Percentiles rank a stretch among this genome's conserved stretches.
Conservation (phyloP, 768 basidiomycete genomes). For the Russula vinacea region DNA sequence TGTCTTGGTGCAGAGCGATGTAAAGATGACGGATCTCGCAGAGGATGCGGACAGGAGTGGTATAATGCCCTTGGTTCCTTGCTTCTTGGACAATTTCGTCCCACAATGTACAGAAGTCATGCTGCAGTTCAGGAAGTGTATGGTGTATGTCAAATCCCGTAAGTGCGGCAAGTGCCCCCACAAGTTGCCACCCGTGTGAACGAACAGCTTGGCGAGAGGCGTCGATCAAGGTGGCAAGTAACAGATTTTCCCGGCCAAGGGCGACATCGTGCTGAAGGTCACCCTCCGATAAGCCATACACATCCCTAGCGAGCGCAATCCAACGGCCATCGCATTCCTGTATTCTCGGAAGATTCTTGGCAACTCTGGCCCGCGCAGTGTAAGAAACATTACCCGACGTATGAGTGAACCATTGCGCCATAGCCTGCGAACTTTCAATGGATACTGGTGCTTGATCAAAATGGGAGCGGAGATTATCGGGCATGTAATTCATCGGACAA, state of each 20-base stretch:
- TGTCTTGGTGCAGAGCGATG: neutral
- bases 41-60: too few relatives aligned
- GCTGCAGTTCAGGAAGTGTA: neutral
- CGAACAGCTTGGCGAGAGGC: neutral
- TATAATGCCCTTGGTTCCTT: too few relatives aligned
- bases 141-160: neutral
- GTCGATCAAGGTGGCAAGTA: conserved; percentile 1
- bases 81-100: neutral
- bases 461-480: too few relatives aligned
- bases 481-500: too few relatives aligned
- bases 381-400: too few relatives aligned
- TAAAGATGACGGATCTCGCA: neutral
- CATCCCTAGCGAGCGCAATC: neutral
- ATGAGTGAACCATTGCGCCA: too few relatives aligned
- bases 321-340: neutral
- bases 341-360: neutral
- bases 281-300: neutral
- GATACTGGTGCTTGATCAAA: too few relatives aligned
- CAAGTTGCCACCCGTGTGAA: too few relatives aligned
- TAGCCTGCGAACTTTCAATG: too few relatives aligned
- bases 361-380: neutral
- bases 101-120: neutral
- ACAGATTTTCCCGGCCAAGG: conserved; percentile 2
- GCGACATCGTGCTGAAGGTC: neutral
- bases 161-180: neutral